A percentile compares a stretch with the other conserved stretches of the same genome.
phyloP scores from a whole-genome alignment of 2,329 filamentous ascomycete genomes.

The Teratosphaeria pseudoeucalypti region DNA sequence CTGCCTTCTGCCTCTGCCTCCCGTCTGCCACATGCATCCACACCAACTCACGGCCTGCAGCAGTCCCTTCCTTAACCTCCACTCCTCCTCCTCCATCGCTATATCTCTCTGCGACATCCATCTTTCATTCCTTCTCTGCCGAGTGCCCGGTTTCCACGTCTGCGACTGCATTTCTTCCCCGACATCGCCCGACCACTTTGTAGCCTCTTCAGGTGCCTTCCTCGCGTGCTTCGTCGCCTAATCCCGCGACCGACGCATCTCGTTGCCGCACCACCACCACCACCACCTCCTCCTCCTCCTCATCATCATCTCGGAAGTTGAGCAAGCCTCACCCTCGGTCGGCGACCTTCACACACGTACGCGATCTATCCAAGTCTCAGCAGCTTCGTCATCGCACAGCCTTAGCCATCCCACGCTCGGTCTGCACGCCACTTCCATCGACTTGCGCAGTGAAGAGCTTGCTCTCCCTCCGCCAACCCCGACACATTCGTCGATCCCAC shows the following conservation, averaged over 20 bases:
- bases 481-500: neutral
- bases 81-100: neutral
- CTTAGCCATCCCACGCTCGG: neutral
- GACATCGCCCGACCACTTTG: neutral
- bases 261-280: neutral
- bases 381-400: neutral
- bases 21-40: no score
- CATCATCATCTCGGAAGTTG: neutral
- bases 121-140: conserved; percentile 7
- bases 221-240: neutral
- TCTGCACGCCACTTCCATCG: neutral
- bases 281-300: no score
- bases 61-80: neutral
- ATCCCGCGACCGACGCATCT: neutral
- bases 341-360: neutral
- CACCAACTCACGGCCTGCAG: neutral
- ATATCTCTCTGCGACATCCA: neutral
- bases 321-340: conserved; percentile 2
- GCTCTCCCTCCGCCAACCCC: neutral
- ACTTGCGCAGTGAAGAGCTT: neutral
- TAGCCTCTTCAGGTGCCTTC: neutral
- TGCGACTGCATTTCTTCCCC: conserved; percentile 2
- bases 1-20: neutral
- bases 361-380: neutral
- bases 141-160: neutral